Conservation (phyloP, 2,329 filamentous ascomycete genomes). For the Cercospora sp. region DNA sequence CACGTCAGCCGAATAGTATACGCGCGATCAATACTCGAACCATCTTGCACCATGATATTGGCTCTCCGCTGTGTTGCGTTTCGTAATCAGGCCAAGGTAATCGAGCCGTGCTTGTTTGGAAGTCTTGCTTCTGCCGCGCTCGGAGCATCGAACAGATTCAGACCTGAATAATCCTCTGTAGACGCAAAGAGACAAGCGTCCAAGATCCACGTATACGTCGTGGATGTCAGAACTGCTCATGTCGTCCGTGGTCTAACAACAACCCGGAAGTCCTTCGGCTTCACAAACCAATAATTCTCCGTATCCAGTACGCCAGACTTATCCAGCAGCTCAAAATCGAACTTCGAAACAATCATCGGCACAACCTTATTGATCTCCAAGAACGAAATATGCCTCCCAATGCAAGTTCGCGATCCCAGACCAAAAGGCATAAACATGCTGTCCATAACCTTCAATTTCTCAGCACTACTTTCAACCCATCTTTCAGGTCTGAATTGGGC, state of each 20-base stretch:
- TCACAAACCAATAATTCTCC: constrained; percentile 27
- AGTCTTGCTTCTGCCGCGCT: too few species aligned
- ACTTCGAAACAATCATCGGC: constrained; percentile 35
- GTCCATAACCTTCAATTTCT: constrained; percentile 41
- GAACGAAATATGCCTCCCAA: constrained; percentile 37
- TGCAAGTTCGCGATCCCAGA: constrained; percentile 40
- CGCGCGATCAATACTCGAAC: too few species aligned
- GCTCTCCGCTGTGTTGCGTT: too few species aligned
- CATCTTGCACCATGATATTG: too few species aligned
- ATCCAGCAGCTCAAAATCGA: constrained; percentile 23
- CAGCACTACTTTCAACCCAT: constrained; percentile 29
- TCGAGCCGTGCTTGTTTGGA: too few species aligned
- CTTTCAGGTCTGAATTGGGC: constrained; percentile 27
- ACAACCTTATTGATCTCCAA: constrained; percentile 39
- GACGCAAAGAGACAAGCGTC: not conserved
- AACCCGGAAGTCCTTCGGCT: constrained; percentile 24
- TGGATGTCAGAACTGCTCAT: not conserved
- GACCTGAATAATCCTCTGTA: not conserved
- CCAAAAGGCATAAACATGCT: constrained; percentile 37
- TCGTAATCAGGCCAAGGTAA: too few species aligned
- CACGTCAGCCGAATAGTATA: too few species aligned
- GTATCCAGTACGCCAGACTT: constrained; percentile 13
- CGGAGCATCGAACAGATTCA: too few species aligned
- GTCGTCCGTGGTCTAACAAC: constrained; percentile 6
- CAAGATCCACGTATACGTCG: too few species aligned